These are phyloP conservation scores for Mariannaea sp. DNA, from an alignment of 2,329 filamentous ascomycete species.

Conservation along the genomic window DNA sequence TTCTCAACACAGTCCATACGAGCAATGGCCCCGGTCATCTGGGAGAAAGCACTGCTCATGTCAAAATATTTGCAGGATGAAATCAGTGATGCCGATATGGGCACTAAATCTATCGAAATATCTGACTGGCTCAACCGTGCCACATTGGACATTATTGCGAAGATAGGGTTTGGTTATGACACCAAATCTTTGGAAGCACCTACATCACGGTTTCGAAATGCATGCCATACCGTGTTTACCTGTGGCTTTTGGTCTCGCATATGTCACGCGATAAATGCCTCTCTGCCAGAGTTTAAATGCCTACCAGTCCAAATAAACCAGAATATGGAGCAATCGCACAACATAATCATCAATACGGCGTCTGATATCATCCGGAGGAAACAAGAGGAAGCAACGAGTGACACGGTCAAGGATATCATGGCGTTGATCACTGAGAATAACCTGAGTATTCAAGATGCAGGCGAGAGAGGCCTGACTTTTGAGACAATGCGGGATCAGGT, in stretches of 20 bases:
- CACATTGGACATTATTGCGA: conserved; percentile 44
- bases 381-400: background rate
- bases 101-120: conserved; percentile 11
- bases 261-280: conserved; percentile 24
- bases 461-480: background rate
- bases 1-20: conserved; percentile 31
- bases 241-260: background rate
- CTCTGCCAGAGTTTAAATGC: conserved; percentile 1
- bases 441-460: conserved; percentile 38
- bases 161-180: conserved; percentile 42
- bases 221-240: conserved; percentile 16
- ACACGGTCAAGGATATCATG: background rate
- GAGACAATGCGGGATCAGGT: conserved; percentile 2
- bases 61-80: conserved; percentile 10
- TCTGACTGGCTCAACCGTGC: conserved; percentile 27
- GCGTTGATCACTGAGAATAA: conserved; percentile 26
- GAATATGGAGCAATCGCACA: background rate
- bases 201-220: conserved; percentile 38
- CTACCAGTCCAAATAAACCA: background rate
- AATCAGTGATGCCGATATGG: background rate
- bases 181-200: conserved; percentile 41
- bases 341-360: background rate
- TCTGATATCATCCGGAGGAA: background rate
- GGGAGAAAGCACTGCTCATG: conserved; percentile 23
- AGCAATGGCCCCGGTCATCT: conserved; percentile 24